Percentiles rank a stretch among this genome's conserved stretches.
Evolutionary conservation across 495 filamentous ascomycete genomes (phyloP).

Genomic region (Amphirosellinia nigrospora): DNA sequence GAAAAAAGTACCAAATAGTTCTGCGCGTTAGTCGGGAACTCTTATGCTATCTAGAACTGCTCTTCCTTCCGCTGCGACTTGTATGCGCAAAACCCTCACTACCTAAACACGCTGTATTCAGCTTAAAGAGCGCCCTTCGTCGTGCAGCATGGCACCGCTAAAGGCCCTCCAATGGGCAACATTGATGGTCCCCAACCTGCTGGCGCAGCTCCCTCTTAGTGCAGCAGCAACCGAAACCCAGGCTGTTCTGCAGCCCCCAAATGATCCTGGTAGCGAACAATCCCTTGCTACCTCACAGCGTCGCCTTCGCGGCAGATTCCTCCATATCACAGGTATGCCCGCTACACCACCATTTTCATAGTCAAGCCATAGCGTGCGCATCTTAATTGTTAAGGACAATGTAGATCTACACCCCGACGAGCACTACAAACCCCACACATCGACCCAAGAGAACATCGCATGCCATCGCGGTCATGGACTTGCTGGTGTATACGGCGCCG

Average conservation of each 20-base stretch:
- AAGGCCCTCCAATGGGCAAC: constrained; percentile 29
- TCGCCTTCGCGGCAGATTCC: constrained; percentile 78
- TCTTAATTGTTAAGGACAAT: constrained; percentile 25
- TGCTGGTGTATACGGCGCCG: constrained; percentile 81
- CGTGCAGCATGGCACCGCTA: constrained; percentile 32
- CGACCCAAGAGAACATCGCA: constrained; percentile 66
- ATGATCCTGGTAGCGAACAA: constrained; percentile 22
- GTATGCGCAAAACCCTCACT: constrained; percentile 4
- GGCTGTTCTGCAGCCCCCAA: constrained; percentile 34
- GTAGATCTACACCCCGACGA: constrained; percentile 89
- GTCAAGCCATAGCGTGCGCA: constrained; percentile 11
- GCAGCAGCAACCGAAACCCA: constrained; percentile 37
- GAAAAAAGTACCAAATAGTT: not conserved
- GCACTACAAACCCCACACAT: constrained; percentile 79
- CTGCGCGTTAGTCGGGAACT: not conserved
- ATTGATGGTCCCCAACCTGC: constrained; percentile 33
- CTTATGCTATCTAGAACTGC: not conserved
- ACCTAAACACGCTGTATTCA: constrained; percentile 3
- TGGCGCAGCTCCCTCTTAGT: constrained; percentile 36
- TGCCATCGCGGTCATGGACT: constrained; percentile 82
- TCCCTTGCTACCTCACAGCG: constrained; percentile 39
- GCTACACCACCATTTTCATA: constrained; percentile 21
- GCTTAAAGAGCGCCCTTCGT: constrained; percentile 27
- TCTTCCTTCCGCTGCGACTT: not conserved
- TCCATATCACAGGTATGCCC: constrained; percentile 88